These are phyloP conservation scores for Malassezia sp. DNA, from an alignment of 1,284 basidiomycete genomes.

Conservation along the genomic window DNA sequence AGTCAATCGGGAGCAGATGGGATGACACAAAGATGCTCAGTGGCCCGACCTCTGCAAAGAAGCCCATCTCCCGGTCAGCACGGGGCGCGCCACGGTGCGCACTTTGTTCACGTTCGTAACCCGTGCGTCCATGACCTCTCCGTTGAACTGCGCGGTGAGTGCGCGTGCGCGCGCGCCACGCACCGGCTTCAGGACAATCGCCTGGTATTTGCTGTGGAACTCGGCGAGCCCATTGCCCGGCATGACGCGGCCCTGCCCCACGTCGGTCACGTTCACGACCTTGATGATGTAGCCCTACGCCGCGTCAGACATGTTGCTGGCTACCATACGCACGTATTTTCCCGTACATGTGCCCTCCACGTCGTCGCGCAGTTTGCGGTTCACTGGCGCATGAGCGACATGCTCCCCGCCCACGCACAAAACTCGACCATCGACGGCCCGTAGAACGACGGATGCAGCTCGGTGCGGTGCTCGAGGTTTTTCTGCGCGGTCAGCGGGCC, in stretches of 20 bases:
- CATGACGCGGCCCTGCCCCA: constrained; percentile 58
- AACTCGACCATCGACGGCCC: constrained; percentile 88
- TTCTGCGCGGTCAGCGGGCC: constrained; percentile 49
- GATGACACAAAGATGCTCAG: constrained; percentile 57
- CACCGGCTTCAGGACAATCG: constrained; percentile 42
- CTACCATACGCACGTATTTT: constrained; percentile 56
- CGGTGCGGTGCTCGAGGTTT: constrained; percentile 85
- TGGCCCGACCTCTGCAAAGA: constrained; percentile 92
- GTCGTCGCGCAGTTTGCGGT: constrained; percentile 83
- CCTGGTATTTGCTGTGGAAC: constrained; percentile 52
- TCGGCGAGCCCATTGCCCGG: constrained; percentile 86
- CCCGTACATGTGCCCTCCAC: constrained; percentile 96
- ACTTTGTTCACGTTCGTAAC: constrained; percentile 95
- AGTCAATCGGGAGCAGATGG: constrained; percentile 63
- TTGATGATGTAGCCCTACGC: constrained; percentile 82
- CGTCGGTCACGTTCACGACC: constrained; percentile 57
- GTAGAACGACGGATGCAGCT: constrained; percentile 94
- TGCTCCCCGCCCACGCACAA: constrained; percentile 36
- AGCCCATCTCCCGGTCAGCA: constrained; percentile 67
- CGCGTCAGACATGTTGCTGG: background rate
- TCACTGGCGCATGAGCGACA: constrained; percentile 49
- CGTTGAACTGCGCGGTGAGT: constrained; percentile 78
- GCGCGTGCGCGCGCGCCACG: background rate
- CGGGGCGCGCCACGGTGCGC: constrained; percentile 32
- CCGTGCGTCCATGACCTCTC: constrained; percentile 91